These are phyloP conservation scores for Alternaria infectoria DNA, from an alignment of 2,329 filamentous ascomycete species.

Conservation along the genomic window DNA sequence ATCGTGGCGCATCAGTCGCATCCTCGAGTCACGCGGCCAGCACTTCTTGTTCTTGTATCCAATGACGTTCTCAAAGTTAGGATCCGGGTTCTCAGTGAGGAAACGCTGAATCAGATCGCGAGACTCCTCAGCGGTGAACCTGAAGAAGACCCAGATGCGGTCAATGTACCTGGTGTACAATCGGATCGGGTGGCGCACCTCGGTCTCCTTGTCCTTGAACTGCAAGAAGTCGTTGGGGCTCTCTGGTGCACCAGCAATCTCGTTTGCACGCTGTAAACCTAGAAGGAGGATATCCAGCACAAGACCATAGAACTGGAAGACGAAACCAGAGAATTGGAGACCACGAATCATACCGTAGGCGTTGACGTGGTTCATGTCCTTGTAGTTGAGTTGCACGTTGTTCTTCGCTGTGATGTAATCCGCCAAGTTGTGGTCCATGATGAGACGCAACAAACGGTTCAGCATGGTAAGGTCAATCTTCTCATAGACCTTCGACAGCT, in stretches of 20 bases:
- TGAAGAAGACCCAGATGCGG: constrained; percentile 97
- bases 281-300: constrained; percentile 92
- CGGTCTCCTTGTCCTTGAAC: constrained; percentile 90
- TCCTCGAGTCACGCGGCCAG: constrained; percentile 96
- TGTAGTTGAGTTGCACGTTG: constrained; percentile 98
- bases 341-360: constrained; percentile 98
- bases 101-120: constrained; percentile 96
- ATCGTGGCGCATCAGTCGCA: constrained; percentile 98
- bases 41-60: constrained; percentile 99
- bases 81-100: constrained; percentile 96
- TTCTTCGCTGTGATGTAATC: constrained; percentile 99
- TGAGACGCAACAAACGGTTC: constrained; percentile 88
- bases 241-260: constrained; percentile 92
- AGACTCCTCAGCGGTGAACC: constrained; percentile 92
- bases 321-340: constrained; percentile 96
- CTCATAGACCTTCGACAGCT: constrained; percentile 98
- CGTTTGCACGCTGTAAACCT: constrained; percentile 93
- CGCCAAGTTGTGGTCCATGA: constrained; percentile 99
- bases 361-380: constrained; percentile 99
- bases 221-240: constrained; percentile 97
- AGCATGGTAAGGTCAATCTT: constrained; percentile 97
- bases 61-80: constrained; percentile 99
- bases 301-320: constrained; percentile 98
- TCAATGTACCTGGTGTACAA: constrained; percentile 98
- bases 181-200: constrained; percentile 91